A percentile compares a stretch with the other conserved stretches of the same genome.
Conservation (phyloP, 2,329 filamentous ascomycete genomes). For the Aspergillaceae sp. region DNA sequence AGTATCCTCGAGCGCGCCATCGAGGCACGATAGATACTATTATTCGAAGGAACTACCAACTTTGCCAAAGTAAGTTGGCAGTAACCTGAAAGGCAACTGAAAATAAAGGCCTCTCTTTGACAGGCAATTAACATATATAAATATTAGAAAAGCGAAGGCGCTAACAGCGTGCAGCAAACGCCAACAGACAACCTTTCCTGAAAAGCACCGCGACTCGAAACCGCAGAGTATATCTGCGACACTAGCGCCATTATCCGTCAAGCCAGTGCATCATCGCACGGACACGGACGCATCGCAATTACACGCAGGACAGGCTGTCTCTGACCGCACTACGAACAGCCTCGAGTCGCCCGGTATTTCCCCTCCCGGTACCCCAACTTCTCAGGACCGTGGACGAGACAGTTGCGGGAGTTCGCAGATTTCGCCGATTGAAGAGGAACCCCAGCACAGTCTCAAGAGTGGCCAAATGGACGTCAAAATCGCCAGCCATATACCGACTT, state of each 20-base stretch:
- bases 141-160: not conserved
- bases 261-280: not conserved
- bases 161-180: not conserved
- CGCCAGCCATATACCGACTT: slow-evolving; percentile 21
- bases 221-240: not conserved
- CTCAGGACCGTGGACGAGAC: slow-evolving; percentile 10
- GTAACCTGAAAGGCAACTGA: not conserved
- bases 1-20: slow-evolving; percentile 5
- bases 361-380: slow-evolving; percentile 37
- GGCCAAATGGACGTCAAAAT: slow-evolving; percentile 14
- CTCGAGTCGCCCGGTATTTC: slow-evolving; percentile 29
- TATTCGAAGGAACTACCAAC: slow-evolving; percentile 27
- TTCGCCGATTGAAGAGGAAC: slow-evolving; percentile 33
- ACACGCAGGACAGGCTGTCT: not conserved
- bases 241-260: not conserved
- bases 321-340: not conserved
- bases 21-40: slow-evolving; percentile 17
- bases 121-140: too few relatives aligned
- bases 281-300: not conserved
- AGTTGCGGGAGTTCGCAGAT: slow-evolving; percentile 26
- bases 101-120: too few relatives aligned
- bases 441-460: slow-evolving; percentile 4
- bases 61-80: slow-evolving; percentile 30
- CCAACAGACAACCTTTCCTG: not conserved
- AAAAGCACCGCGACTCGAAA: not conserved